Conservation (phyloP, 805 yeast species). For the Candida cerambycidarum region DNA sequence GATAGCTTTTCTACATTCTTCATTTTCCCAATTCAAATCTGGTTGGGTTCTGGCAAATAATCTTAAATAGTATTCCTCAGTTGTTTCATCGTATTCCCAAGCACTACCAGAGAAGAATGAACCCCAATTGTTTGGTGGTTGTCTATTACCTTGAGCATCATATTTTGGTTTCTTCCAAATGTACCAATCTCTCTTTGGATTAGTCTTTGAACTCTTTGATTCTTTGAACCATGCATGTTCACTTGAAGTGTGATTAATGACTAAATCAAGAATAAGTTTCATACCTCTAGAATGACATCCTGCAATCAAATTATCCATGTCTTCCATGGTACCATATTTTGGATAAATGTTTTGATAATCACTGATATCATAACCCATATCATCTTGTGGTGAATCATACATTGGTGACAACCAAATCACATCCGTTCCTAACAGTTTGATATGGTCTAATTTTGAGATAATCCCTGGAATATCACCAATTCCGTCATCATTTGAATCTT, state of each 20-base stretch:
- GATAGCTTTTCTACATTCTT: slow-evolving; percentile 34
- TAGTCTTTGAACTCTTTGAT: slow-evolving; percentile 48
- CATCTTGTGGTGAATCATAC: slow-evolving; percentile 59
- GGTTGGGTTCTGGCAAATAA: slow-evolving; percentile 57
- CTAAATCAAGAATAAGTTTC: slow-evolving; percentile 55
- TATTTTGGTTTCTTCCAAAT: slow-evolving; percentile 53
- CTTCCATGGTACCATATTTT: slow-evolving; percentile 54
- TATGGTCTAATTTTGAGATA: slow-evolving; percentile 49
- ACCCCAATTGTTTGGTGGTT: slow-evolving; percentile 58
- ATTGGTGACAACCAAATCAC: slow-evolving; percentile 59
- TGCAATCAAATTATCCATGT: slow-evolving; percentile 48
- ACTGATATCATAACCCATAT: slow-evolving; percentile 63
- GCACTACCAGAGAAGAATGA: slow-evolving; percentile 55
- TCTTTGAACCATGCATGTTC: slow-evolving; percentile 61
- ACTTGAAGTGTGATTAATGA: slow-evolving; percentile 56
- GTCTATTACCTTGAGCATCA: slow-evolving; percentile 49
- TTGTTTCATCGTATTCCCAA: slow-evolving; percentile 55
- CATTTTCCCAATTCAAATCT: slow-evolving; percentile 62
- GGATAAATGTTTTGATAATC: slow-evolving; percentile 54
- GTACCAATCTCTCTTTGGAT: slow-evolving; percentile 62
- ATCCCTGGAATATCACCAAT: slow-evolving; percentile 59
- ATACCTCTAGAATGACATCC: slow-evolving; percentile 50
- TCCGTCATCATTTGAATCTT: slow-evolving; percentile 61
- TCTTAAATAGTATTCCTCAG: slow-evolving; percentile 55
- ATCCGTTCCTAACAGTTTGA: slow-evolving; percentile 49